These are phyloP conservation scores for Pseudoneurospora amorphoporcata DNA, from an alignment of 495 filamentous ascomycete species.

Conservation along the genomic window DNA sequence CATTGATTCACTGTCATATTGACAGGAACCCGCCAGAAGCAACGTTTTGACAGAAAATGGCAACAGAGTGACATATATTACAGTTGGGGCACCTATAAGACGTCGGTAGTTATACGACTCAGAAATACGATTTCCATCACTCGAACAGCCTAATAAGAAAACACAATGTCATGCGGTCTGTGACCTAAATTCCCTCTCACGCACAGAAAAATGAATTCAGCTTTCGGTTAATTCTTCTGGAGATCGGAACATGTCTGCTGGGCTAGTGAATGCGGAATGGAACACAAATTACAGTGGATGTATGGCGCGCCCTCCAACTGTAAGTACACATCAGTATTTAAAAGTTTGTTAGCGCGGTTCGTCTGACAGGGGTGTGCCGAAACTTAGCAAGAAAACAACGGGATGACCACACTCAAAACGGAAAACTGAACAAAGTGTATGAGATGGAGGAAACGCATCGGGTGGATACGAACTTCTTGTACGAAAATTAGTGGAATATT, in stretches of 20 bases:
- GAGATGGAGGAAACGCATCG: too few relatives aligned
- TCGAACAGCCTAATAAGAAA: background rate
- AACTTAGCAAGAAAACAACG: too few relatives aligned
- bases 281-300: background rate
- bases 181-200: background rate
- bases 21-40: background rate
- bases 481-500: too few relatives aligned
- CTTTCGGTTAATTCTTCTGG: background rate
- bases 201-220: background rate
- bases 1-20: background rate
- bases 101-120: background rate
- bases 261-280: background rate
- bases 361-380: too few relatives aligned
- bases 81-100: background rate
- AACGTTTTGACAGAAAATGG: background rate
- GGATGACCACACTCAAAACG: too few relatives aligned
- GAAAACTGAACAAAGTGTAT: too few relatives aligned
- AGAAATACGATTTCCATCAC: background rate
- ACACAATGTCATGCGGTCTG: background rate
- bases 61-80: background rate
- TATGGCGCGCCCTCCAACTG: background rate
- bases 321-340: background rate
- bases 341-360: too few relatives aligned
- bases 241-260: background rate
- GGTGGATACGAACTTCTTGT: too few relatives aligned